Conservation (phyloP, 352 stramenopile genomes). For the Plasmopara viticola region DNA sequence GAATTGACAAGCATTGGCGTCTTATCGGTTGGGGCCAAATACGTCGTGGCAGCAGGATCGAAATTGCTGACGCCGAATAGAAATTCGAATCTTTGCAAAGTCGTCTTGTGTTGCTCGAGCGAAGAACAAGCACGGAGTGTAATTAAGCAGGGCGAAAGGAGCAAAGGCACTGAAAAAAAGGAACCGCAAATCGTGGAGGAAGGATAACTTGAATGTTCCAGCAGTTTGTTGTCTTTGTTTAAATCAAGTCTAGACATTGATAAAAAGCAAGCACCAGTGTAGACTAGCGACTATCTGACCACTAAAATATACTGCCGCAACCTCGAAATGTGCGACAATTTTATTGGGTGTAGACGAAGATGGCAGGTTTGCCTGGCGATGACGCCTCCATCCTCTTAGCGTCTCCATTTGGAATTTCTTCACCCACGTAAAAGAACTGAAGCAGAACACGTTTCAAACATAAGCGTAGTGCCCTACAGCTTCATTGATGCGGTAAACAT, state of each 20-base stretch:
- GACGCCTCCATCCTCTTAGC: conserved; percentile 81
- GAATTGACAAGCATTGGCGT: conserved; percentile 99
- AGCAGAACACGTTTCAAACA: background rate
- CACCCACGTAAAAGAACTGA: conserved; percentile 74
- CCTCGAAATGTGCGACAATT: background rate
- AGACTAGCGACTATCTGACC: conserved; percentile 1
- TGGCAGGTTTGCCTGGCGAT: conserved; percentile 76
- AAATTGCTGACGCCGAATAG: conserved; percentile 85
- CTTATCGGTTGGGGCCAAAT: conserved; percentile 99
- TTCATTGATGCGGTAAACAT: conserved; percentile 7
- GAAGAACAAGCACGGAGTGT: conserved; percentile 15
- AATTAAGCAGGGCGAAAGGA: conserved; percentile 20
- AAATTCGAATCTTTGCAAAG: conserved; percentile 32
- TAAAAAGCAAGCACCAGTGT: background rate
- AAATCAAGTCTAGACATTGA: background rate
- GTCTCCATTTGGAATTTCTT: conserved; percentile 66
- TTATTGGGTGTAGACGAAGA: conserved; percentile 64
- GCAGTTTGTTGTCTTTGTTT: conserved; percentile 15
- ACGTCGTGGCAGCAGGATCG: conserved; percentile 94
- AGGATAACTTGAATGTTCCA: background rate
- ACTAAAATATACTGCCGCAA: too few species aligned
- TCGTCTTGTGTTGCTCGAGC: conserved; percentile 14
- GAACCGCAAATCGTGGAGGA: background rate
- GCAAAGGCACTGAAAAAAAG: conserved; percentile 4
- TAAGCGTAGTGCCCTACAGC: background rate